phyloP scores from a whole-genome alignment of 352 stramenopile genomes.

The Phytopythium litorale region DNA sequence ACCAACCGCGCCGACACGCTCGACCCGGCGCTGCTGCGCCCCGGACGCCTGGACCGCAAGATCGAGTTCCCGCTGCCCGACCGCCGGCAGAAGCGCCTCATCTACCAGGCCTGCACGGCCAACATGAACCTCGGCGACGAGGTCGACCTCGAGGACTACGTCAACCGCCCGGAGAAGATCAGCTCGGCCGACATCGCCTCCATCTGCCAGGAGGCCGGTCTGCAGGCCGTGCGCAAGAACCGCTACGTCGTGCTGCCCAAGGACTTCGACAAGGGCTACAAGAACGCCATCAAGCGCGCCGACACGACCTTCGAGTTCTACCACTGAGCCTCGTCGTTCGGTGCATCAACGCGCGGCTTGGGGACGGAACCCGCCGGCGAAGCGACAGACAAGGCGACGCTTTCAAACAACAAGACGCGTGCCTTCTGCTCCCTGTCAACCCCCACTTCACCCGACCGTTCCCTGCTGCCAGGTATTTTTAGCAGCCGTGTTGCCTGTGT shows the following conservation, averaged over 20 bases:
- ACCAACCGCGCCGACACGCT: conserved; percentile 99
- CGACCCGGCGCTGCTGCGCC: conserved; percentile 97
- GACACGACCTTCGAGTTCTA: conserved; percentile 99
- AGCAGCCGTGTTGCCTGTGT: not conserved
- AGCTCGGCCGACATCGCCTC: conserved; percentile 97
- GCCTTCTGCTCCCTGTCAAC: not conserved
- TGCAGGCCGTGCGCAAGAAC: conserved; percentile 99
- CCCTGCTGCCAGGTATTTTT: not conserved
- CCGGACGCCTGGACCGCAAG: conserved; percentile 98
- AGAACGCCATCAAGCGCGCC: conserved; percentile 98
- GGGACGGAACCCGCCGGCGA: not conserved
- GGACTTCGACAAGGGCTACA: conserved; percentile 99
- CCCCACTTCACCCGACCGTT: not conserved
- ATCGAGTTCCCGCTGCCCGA: conserved; percentile 99
- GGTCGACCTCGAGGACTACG: conserved; percentile 99
- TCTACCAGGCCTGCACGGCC: conserved; percentile 98
- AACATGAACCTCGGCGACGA: conserved; percentile 99
- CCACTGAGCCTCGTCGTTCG: conserved; percentile 41
- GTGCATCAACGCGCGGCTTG: not conserved
- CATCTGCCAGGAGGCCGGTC: conserved; percentile 98
- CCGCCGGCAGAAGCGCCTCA: conserved; percentile 99
- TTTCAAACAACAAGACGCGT: not conserved
- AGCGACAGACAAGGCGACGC: not conserved
- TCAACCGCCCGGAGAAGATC: conserved; percentile 99
- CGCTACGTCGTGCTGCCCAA: conserved; percentile 99